A percentile compares a stretch with the other conserved stretches of the same genome.
Evolutionary conservation across 2,329 filamentous ascomycete genomes (phyloP).

Genomic region (Curvularia sp.): DNA sequence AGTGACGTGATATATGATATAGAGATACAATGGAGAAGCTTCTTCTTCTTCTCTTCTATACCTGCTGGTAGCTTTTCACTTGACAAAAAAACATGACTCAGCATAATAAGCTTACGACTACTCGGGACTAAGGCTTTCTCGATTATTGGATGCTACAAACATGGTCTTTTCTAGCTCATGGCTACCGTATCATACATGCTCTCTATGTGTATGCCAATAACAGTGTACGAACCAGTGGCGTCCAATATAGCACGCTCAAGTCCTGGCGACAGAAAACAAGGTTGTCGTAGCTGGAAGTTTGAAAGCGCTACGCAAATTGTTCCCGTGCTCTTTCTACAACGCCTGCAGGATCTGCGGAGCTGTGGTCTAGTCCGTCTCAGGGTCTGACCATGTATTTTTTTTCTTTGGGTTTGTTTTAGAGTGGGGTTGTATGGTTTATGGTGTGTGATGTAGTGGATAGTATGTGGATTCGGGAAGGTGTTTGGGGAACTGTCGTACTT

Average conservation of each 20-base stretch:
- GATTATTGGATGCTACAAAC: constrained; percentile 7
- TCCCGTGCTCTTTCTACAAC: neutral
- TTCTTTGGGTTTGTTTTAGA: constrained; percentile 4
- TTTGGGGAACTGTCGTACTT: constrained; percentile 6
- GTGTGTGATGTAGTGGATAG: constrained; percentile 4
- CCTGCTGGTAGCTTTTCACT: neutral
- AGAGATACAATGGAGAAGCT: constrained; percentile 1
- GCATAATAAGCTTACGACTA: neutral
- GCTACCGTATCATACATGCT: neutral
- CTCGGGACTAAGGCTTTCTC: neutral
- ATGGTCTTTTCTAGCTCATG: neutral
- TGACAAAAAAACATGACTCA: neutral
- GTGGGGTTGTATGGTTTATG: constrained; percentile 18
- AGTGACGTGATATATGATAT: neutral
- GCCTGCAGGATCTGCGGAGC: neutral
- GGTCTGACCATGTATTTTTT: neutral
- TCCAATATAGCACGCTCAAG: neutral
- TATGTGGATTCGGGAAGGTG: constrained; percentile 1
- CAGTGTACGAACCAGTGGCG: neutral
- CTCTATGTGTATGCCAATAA: constrained; percentile 2
- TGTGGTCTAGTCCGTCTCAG: constrained; percentile 3
- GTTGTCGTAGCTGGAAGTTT: neutral
- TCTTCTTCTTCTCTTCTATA: neutral
- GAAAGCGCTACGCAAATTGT: neutral
- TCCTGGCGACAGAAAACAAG: neutral